A percentile compares a stretch with the other conserved stretches of the same genome.
phyloP scores from a whole-genome alignment of 176 grass and related monocot genomes.

The Saccharum officinarum region DNA sequence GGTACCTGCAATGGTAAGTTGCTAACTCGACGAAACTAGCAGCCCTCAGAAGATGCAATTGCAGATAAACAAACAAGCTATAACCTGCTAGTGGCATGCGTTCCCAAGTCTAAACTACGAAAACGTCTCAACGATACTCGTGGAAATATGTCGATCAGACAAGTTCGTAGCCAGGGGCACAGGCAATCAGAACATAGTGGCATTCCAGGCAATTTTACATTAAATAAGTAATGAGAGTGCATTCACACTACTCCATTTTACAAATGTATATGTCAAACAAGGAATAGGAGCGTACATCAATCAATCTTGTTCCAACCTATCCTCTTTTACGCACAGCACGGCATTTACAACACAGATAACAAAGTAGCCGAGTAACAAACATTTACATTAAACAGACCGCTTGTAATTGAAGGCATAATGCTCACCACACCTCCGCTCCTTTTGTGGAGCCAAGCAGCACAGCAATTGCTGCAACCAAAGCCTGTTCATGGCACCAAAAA shows the following conservation, averaged over 20 bases:
- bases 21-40: no score
- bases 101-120: background rate
- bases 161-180: background rate
- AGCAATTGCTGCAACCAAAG: slow-evolving; percentile 64
- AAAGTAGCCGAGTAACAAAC: slow-evolving; percentile 20
- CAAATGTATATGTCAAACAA: slow-evolving; percentile 6
- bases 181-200: background rate
- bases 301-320: background rate
- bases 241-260: slow-evolving; percentile 1
- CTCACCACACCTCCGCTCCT: slow-evolving; percentile 64
- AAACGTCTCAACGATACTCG: background rate
- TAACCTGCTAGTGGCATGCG: background rate
- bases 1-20: no score
- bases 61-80: background rate
- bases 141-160: background rate
- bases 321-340: slow-evolving; percentile 7
- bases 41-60: background rate
- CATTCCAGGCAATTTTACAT: background rate
- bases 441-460: slow-evolving; percentile 64
- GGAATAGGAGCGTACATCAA: background rate
- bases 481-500: slow-evolving; percentile 53
- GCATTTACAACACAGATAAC: slow-evolving; percentile 35
- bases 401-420: background rate
- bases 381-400: slow-evolving; percentile 28
- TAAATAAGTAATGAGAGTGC: background rate